Conservation (phyloP, 2,329 filamentous ascomycete genomes). For the Aureobasidium lini region DNA sequence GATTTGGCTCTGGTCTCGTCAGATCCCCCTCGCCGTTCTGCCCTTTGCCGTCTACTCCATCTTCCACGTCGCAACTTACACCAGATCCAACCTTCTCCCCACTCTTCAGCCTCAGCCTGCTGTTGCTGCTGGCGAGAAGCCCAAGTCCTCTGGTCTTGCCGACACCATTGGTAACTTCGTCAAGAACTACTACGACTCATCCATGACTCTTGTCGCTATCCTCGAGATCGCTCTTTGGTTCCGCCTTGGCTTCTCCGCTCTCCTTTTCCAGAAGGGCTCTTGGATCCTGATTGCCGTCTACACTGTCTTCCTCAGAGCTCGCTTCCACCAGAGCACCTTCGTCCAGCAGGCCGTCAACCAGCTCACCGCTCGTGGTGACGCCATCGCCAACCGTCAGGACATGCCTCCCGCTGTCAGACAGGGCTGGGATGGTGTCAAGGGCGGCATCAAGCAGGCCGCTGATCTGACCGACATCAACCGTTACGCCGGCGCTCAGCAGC, state of each 20-base stretch:
- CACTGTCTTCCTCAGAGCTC: constrained; percentile 84
- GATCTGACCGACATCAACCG: constrained; percentile 70
- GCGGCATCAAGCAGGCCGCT: constrained; percentile 62
- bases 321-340: constrained; percentile 83
- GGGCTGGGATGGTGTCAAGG: constrained; percentile 75
- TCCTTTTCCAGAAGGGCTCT: constrained; percentile 83
- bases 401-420: constrained; percentile 73
- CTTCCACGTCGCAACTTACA: constrained; percentile 97
- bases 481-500: constrained; percentile 48
- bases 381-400: constrained; percentile 75
- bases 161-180: constrained; percentile 88
- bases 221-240: constrained; percentile 86
- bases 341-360: constrained; percentile 76
- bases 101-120: constrained; percentile 63
- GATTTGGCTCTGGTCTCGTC: constrained; percentile 86
- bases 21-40: constrained; percentile 82
- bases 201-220: constrained; percentile 84
- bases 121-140: constrained; percentile 50
- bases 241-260: constrained; percentile 69
- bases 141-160: constrained; percentile 57
- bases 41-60: constrained; percentile 95
- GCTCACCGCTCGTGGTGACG: constrained; percentile 68
- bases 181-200: constrained; percentile 94
- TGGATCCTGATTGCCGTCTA: constrained; percentile 85
- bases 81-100: constrained; percentile 85